Evolutionary conservation across 805 yeast species (phyloP), one percentile per base, ranked within the genome.

Genomic region (Metschnikowia arizonensis): DNA sequence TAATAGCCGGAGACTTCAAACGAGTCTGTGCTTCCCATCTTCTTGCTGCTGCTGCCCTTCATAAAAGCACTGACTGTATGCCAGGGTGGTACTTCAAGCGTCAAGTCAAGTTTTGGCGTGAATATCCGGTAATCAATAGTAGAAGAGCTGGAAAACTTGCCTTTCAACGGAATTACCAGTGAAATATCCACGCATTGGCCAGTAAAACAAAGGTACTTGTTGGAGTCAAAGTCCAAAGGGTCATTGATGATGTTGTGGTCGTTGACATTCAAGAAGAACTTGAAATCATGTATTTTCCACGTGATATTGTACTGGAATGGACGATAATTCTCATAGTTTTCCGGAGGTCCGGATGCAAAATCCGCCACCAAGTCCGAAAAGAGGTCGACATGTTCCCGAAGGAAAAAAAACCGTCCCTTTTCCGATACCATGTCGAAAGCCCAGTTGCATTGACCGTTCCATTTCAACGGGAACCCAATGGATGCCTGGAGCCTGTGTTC

Each of bases 161-260:
- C 73, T 11, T 74, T 74, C 50, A 81, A 56, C 0, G 98, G 97
- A 1, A 88, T 68, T 0, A 58, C 58, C 17, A 81, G 60, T 6
- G 69, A 65, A 1, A 82, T 50, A 2, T 61, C 57, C 21, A 90
- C 54, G 5, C 63, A 61, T 3, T 78, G 77, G 0, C 97, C 95
- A 50, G 78, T 80, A 48, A 91, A 72, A 0, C 91, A 80, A 3
- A 91, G 49, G 55, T 81, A 91, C 28, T 83, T 78, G 61, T 93
- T 93, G 49, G 84, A 93, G 43, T 77, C 78, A 54, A 85, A 81
- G 57, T 89, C 97, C 33, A 89, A 65, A 0, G 98, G 96, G 55
- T 88, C 86, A 62, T 89, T 85, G 52, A 93, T 82, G 56, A 93
- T 86, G 60, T 93, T 93, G 33, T 80, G 78, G 57, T 88, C 96